These are phyloP conservation scores for Trichophyton equinum DNA, from an alignment of 2,329 filamentous ascomycete species.

Conservation along the genomic window DNA sequence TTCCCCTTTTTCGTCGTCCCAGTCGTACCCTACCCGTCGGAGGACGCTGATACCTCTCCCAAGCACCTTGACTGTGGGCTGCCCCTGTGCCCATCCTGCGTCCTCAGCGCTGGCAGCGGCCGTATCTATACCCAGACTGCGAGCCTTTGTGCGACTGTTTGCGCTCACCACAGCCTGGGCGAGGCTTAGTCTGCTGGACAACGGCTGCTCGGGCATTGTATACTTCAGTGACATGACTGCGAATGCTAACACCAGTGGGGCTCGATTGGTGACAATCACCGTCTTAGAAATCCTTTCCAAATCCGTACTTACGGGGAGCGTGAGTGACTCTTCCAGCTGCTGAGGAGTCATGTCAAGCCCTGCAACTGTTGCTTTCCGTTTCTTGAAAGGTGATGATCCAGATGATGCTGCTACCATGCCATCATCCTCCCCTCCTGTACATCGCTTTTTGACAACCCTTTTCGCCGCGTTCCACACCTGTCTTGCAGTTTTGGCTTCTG, in stretches of 20 bases:
- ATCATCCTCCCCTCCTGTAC: constrained; percentile 18
- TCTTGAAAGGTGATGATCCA: constrained; percentile 20
- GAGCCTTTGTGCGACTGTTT: constrained; percentile 65
- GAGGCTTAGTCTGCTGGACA: constrained; percentile 70
- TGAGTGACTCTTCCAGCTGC: constrained; percentile 24
- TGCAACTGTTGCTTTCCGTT: constrained; percentile 18
- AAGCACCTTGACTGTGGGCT: constrained; percentile 60
- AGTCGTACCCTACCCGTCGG: constrained; percentile 63
- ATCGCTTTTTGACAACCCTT: constrained; percentile 44
- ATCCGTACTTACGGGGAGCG: constrained; percentile 21
- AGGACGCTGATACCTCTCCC: constrained; percentile 62
- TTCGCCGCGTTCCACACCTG: constrained; percentile 47
- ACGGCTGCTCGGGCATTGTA: constrained; percentile 75
- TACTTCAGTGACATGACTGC: constrained; percentile 59
- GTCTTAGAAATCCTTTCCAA: constrained; percentile 49
- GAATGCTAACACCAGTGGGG: constrained; percentile 71
- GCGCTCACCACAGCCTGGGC: constrained; percentile 73
- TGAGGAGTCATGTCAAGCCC: constrained; percentile 17
- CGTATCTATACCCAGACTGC: constrained; percentile 58
- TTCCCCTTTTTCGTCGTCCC: constrained; percentile 26
- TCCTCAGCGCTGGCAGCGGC: constrained; percentile 50
- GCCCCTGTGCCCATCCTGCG: constrained; percentile 60
- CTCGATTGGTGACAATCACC: constrained; percentile 60
- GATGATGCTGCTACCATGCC: constrained; percentile 22
- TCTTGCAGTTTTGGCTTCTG: constrained; percentile 44